Evolutionary conservation across 2,329 filamentous ascomycete species (phyloP).

Genomic region (Metarhizium anisopliae): DNA sequence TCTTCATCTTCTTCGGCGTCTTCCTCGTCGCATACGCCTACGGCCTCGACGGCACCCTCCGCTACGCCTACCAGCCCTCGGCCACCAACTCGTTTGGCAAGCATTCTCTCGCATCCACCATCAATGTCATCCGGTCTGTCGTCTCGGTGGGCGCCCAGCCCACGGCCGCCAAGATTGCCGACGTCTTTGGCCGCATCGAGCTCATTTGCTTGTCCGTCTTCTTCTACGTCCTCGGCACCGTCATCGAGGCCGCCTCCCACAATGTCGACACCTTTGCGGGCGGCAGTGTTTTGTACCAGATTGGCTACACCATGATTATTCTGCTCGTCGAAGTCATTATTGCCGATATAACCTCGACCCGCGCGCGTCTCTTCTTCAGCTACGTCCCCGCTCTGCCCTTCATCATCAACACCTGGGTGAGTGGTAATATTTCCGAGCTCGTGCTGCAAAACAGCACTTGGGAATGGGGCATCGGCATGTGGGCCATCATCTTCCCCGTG

Average conservation of each 20-base stretch:
- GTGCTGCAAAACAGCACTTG: conserved; percentile 33
- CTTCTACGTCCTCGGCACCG: conserved; percentile 39
- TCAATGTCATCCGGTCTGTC: conserved; percentile 48
- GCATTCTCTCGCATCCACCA: conserved; percentile 48
- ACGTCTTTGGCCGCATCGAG: conserved; percentile 55
- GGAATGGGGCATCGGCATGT: conserved; percentile 61
- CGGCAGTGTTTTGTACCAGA: conserved; percentile 55
- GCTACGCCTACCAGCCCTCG: conserved; percentile 45
- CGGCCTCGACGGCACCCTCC: conserved; percentile 48
- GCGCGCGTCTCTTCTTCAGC: conserved; percentile 54
- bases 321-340: conserved; percentile 57
- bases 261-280: conserved; percentile 38
- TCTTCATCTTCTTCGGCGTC: conserved; percentile 49
- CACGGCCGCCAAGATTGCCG: conserved; percentile 54
- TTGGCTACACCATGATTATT: conserved; percentile 50
- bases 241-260: conserved; percentile 54
- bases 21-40: conserved; percentile 58
- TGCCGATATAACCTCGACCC: conserved; percentile 58
- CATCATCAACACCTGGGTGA: conserved; percentile 56
- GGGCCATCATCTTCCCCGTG: conserved; percentile 54
- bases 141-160: conserved; percentile 52
- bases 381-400: conserved; percentile 52
- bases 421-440: conserved; percentile 45
- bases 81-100: conserved; percentile 40
- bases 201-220: conserved; percentile 45